Evolutionary conservation across 2,329 filamentous ascomycete species (phyloP), one percentile per base, ranked within the genome.

Genomic region (Fusarium agapanthi): DNA sequence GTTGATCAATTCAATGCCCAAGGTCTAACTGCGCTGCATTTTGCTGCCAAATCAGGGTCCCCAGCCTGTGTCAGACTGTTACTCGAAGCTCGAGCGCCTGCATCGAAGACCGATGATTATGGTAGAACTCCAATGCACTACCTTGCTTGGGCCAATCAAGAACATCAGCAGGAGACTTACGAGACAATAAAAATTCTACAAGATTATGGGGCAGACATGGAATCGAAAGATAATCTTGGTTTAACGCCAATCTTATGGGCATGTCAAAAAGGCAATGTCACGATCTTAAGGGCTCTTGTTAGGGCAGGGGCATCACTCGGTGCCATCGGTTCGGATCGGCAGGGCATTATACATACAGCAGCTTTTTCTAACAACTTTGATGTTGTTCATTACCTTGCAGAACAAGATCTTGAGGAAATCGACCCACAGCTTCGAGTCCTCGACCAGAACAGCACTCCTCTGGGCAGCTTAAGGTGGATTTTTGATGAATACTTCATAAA

Each of bases 11-110:
- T 2, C 2, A 1, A 1, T 10, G 0, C 1, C 0, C 0, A 3
- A 3, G 55, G 58, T 2, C 0, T 0, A 0, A 58, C 37, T 18
- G 72, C 66, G n/a, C 12, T 75, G 11, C 44, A 75, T 7, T 2
- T 0, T 1, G 66, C 63, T n/a, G 15, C 7, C 1, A 0, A 0
- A 0, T 0, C 1, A 2, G 14, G 0, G 2, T 62, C 9, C 0
- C 0, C 1, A 6, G 13, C 55, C 16, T 40, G 32, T 16, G 41
- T 71, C 26, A 26, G 26, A 15, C 24, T 75, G 38, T 9, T 75
- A 7, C 55, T 75, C 1, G 28, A 51, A 13, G 73, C 61, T 12
- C 69, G 73, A 3, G 73, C 69, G 5, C n/a, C 37, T 6, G n/a
- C 6, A 18, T 18, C 18, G 12, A 41, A 48, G 6, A 1, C 4